phyloP scores from a whole-genome alignment of 2,329 filamentous ascomycete species.

The Pseudogymnoascus sp. region DNA sequence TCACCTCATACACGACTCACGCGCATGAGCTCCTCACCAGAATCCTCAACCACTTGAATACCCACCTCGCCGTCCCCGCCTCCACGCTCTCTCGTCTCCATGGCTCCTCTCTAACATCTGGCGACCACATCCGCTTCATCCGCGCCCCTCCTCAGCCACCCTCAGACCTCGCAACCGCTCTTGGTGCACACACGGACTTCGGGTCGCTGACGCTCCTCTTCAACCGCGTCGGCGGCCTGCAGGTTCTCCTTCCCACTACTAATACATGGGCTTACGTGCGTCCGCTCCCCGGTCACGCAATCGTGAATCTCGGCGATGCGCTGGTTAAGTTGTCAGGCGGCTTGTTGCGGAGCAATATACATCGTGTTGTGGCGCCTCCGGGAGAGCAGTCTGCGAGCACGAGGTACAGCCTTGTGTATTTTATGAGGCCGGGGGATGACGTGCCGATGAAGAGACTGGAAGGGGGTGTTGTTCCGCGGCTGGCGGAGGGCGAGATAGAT shows the following conservation, averaged over 20 bases:
- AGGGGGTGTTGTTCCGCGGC: slow-evolving; percentile 19
- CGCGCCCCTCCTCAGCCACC: slow-evolving; percentile 23
- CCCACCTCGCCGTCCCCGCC: slow-evolving; percentile 20
- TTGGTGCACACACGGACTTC: slow-evolving; percentile 33
- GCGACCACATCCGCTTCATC: slow-evolving; percentile 23
- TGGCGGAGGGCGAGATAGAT: slow-evolving; percentile 16
- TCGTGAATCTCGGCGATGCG: slow-evolving; percentile 34
- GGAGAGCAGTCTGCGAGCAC: slow-evolving; percentile 20
- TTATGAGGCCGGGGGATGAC: slow-evolving; percentile 43
- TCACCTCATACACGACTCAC: slow-evolving; percentile 18
- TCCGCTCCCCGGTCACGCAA: slow-evolving; percentile 29
- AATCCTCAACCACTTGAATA: slow-evolving; percentile 22
- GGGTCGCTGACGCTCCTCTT: slow-evolving; percentile 34
- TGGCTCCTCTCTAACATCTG: slow-evolving; percentile 14
- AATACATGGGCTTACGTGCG: slow-evolving; percentile 30
- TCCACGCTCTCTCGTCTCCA: slow-evolving; percentile 19
- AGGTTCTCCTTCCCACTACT: slow-evolving; percentile 27
- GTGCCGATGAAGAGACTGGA: slow-evolving; percentile 26
- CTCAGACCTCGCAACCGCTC: slow-evolving; percentile 17
- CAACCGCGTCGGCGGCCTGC: slow-evolving; percentile 33
- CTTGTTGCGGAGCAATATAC: slow-evolving; percentile 28
- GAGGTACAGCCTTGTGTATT: slow-evolving; percentile 48
- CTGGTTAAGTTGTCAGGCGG: slow-evolving; percentile 31
- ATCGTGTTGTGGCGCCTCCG: slow-evolving; percentile 29
- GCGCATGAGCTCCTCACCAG: slow-evolving; percentile 19